Evolutionary conservation across 2,329 filamentous ascomycete genomes (phyloP).

Genomic region (Xylariales sp.): DNA sequence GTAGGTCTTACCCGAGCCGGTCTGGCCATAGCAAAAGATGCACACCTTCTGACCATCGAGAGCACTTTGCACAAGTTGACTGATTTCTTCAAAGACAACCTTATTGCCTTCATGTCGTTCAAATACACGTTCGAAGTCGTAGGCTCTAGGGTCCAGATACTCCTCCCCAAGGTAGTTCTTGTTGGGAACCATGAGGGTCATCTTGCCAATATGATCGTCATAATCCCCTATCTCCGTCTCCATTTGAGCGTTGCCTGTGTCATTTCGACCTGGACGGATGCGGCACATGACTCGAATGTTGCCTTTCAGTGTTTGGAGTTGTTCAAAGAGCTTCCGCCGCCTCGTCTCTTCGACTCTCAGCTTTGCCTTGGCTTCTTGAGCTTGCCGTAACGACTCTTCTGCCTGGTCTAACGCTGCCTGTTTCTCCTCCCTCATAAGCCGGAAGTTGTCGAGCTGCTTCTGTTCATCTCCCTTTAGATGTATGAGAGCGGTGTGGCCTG

Average conservation of each 20-base stretch:
- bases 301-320: slow-evolving; percentile 94
- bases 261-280: slow-evolving; percentile 69
- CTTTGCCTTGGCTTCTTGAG: slow-evolving; percentile 13
- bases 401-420: slow-evolving; percentile 10
- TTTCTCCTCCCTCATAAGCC: slow-evolving; percentile 11
- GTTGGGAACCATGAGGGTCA: slow-evolving; percentile 78
- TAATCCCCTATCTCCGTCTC: slow-evolving; percentile 67
- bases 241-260: slow-evolving; percentile 60
- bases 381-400: slow-evolving; percentile 7
- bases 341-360: slow-evolving; percentile 36
- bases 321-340: slow-evolving; percentile 89
- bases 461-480: slow-evolving; percentile 13
- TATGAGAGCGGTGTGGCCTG: slow-evolving; percentile 25
- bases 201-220: slow-evolving; percentile 67
- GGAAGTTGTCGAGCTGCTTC: slow-evolving; percentile 13
- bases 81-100: slow-evolving; percentile 93
- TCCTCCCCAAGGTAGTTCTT: slow-evolving; percentile 70
- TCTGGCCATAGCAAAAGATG: slow-evolving; percentile 98
- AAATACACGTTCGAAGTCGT: slow-evolving; percentile 93
- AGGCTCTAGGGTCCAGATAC: slow-evolving; percentile 72
- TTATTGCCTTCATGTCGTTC: slow-evolving; percentile 70
- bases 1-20: slow-evolving; percentile 91
- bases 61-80: slow-evolving; percentile 91
- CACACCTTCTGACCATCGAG: slow-evolving; percentile 98
- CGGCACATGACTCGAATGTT: slow-evolving; percentile 98